Conservation (phyloP, 768 basidiomycete genomes). For the Rhodotorula babjevae region DNA sequence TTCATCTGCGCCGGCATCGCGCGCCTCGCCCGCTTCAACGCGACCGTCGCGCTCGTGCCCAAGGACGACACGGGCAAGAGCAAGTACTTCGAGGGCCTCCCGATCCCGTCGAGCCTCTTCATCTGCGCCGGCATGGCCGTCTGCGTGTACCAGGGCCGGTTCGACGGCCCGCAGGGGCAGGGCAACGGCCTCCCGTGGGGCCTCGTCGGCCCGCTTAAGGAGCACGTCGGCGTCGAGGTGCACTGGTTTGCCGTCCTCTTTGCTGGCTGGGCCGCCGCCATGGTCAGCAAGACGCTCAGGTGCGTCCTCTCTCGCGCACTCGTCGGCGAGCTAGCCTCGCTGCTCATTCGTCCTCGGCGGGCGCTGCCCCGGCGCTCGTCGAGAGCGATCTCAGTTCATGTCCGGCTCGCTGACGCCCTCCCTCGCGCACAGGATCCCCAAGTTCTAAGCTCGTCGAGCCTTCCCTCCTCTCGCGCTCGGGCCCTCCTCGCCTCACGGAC, state of each 20-base stretch:
- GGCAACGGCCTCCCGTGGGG: slow-evolving; percentile 61
- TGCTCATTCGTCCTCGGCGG: not conserved
- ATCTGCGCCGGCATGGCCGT: slow-evolving; percentile 74
- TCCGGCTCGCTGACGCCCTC: not conserved
- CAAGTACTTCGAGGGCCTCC: slow-evolving; percentile 94
- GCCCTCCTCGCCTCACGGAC: no score
- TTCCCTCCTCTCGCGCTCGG: no score
- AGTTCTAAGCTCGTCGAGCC: not conserved
- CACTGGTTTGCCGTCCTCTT: slow-evolving; percentile 76
- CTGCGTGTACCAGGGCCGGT: slow-evolving; percentile 49
- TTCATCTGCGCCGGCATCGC: slow-evolving; percentile 97
- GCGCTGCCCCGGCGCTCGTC: not conserved
- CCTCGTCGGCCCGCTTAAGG: slow-evolving; percentile 42
- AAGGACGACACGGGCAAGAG: slow-evolving; percentile 81
- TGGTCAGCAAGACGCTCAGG: slow-evolving; percentile 93
- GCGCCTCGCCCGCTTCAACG: slow-evolving; percentile 95
- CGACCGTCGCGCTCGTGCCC: slow-evolving; percentile 88
- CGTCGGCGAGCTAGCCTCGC: not conserved
- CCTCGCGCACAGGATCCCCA: not conserved
- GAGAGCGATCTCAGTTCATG: no score
- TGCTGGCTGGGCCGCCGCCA: slow-evolving; percentile 81
- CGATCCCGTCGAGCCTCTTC: slow-evolving; percentile 82
- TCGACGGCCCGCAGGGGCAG: slow-evolving; percentile 40
- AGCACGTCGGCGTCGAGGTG: slow-evolving; percentile 56
- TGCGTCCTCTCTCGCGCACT: not conserved